Percentiles rank a stretch among this genome's conserved stretches.
Conservation (phyloP, 139 green algal species). For the Gonium pectorale region DNA sequence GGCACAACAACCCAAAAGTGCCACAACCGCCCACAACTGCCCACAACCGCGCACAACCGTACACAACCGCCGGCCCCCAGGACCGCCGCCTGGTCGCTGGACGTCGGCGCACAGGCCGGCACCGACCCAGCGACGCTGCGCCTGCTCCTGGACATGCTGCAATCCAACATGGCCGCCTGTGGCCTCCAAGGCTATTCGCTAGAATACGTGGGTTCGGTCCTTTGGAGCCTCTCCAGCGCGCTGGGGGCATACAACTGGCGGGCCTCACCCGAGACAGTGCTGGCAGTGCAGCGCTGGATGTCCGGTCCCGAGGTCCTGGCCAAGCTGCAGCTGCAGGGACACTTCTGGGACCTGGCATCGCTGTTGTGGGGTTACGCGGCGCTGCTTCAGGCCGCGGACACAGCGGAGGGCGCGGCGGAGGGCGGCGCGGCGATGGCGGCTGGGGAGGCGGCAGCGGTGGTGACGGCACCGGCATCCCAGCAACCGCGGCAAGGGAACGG, state of each 20-base stretch:
- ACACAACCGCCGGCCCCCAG: background rate
- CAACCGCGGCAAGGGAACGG: no score
- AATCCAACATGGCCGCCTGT: background rate
- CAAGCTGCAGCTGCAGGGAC: no score
- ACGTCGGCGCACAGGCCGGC: background rate
- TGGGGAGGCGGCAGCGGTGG: background rate
- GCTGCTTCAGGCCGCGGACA: background rate
- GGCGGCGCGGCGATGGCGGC: background rate
- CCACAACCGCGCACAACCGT: no score
- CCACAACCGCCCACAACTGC: no score
- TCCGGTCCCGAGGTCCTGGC: background rate
- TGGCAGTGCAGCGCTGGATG: background rate
- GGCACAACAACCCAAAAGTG: no score
- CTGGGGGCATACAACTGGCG: background rate
- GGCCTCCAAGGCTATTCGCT: background rate
- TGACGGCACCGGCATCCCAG: no score
- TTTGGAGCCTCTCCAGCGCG: conserved; percentile 21
- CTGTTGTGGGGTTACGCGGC: conserved; percentile 38
- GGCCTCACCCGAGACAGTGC: background rate
- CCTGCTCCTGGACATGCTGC: background rate
- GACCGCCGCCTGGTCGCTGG: conserved; percentile 6
- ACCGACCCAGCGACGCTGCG: background rate
- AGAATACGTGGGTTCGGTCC: background rate
- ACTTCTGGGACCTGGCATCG: background rate
- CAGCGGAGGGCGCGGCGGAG: background rate